Evolutionary conservation across 1,284 basidiomycete species (phyloP), one percentile per base, ranked within the genome.

Genomic region (Phellinidium pouzarii): DNA sequence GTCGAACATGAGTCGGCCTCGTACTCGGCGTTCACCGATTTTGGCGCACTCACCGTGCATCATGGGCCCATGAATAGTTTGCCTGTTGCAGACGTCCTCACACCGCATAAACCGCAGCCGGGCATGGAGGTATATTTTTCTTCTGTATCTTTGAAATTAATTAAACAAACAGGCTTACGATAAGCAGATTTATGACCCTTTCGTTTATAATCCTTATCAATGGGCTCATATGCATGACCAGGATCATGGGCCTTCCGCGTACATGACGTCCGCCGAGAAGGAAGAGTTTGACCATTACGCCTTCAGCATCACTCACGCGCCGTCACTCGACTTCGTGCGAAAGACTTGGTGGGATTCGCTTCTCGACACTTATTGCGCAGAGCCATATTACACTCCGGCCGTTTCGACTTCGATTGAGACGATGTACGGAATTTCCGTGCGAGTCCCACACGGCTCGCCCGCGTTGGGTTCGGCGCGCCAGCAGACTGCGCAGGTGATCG

Each of bases 311-410:
- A 75, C 27, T 65, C 61, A 26, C 61, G 69, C 45, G 55, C 85
- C 84, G 5, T 82, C 82, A 11, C 65, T 83, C 25, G 73, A 75
- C 44, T 87, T 84, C 64, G 71, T 73, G 25, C 82, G 83, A 49
- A 79, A 83, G 68, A 80, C 79, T 29, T 88, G 86, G 86, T 89
- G 84, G 82, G 87, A 88, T 61, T 78, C 75, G 3, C 70, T 89
- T 22, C 65, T 87, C 34, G 68, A 70, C 23, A 62, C 82, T 7
- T 87, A 87, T 64, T 59, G 69, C 34, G 68, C 71, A 20, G 66
- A 74, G 6, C 62, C 63, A 26, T 54, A 48, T 47, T 54, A 43
- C 31, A 43, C 52, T 8, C 43, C 50, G 22, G 25, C 37, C 23
- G 47, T 46, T 9, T 43, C 42, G 1, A 31, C 17, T 11, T 31